Evolutionary conservation across 2,329 filamentous ascomycete genomes (phyloP).

Genomic region (Biscogniauxia mediterranea): DNA sequence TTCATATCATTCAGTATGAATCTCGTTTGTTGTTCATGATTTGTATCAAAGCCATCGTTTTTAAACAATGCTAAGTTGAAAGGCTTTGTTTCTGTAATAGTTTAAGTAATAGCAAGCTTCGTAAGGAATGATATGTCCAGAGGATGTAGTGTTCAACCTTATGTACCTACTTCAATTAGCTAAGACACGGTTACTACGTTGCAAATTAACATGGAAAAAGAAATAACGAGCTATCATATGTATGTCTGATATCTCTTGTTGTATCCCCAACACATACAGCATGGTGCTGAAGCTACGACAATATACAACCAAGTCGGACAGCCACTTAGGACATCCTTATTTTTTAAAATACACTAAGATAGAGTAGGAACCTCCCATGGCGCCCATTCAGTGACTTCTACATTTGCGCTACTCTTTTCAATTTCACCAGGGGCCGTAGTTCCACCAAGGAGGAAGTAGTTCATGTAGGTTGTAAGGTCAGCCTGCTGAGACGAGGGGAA

Average conservation of each 20-base stretch:
- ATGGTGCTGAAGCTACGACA: not conserved
- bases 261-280: not conserved
- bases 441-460: conserved; percentile 49
- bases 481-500: conserved; percentile 53
- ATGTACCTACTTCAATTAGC: too few relatives aligned
- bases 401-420: conserved; percentile 39
- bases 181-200: too few relatives aligned
- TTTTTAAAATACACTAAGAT: conserved; percentile 19
- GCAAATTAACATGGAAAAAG: too few relatives aligned
- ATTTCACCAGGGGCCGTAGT: conserved; percentile 34
- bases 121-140: too few relatives aligned
- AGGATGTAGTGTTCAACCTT: too few relatives aligned
- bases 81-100: too few relatives aligned
- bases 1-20: too few relatives aligned
- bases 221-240: not conserved
- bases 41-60: too few relatives aligned
- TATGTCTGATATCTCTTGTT: not conserved
- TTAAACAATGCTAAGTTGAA: too few relatives aligned
- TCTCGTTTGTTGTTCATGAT: too few relatives aligned
- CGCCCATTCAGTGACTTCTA: conserved; percentile 40
- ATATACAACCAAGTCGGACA: conserved; percentile 8
- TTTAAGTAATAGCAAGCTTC: too few relatives aligned
- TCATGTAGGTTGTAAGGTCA: conserved; percentile 54
- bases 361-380: conserved; percentile 41
- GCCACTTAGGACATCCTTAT: not conserved